Evolutionary conservation across 2,329 filamentous ascomycete species (phyloP), one percentile per base, ranked within the genome.

Genomic region (Emmonsiellopsis sp.): DNA sequence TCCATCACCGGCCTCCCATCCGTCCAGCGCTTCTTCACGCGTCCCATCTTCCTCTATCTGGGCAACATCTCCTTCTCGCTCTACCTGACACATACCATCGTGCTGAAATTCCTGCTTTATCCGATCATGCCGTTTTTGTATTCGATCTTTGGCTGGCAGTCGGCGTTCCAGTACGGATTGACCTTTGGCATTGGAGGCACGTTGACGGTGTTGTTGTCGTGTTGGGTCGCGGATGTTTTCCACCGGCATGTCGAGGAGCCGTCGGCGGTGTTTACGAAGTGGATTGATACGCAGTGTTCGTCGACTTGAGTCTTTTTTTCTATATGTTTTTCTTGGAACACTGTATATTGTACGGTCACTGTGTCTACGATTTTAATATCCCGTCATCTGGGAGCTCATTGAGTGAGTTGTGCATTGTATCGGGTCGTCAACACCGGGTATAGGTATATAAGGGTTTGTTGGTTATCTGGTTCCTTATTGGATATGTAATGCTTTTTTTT

Each of bases 211-310:
- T 60, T 67, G 4, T 51, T 73, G 32, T 65, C 77, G 0, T 69
- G 83, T 7, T 83, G 79, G 74, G 70, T 75, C 5, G 77, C 79
- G 1, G 81, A 85, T 62, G 55, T 84, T 3, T 83, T 83, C 60
- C 83, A 79, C 77, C 72, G 80, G 32, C 66, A 68, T 2, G 72
- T 84, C 5, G 82, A 84, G 63, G 66, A 70, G 4, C 75, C 75
- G 1, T 72, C 75, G 61, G 70, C 79, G 7, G 72, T 70, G 51
- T 73, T 81, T 58, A 74, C 77, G 5, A 69, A 73, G 37, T 78
- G 75, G 71, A 56, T 80, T 26, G 78, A 78, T 32, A 43, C 40
- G 0, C 46, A 49, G 32, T 56, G 54, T 30, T 56, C 51, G 38
- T 43, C 15, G 30, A 15, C 37, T 32, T 56, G 43, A 56, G 43